phyloP scores from a whole-genome alignment of 352 stramenopile species.

The Phytopythium boreale region DNA sequence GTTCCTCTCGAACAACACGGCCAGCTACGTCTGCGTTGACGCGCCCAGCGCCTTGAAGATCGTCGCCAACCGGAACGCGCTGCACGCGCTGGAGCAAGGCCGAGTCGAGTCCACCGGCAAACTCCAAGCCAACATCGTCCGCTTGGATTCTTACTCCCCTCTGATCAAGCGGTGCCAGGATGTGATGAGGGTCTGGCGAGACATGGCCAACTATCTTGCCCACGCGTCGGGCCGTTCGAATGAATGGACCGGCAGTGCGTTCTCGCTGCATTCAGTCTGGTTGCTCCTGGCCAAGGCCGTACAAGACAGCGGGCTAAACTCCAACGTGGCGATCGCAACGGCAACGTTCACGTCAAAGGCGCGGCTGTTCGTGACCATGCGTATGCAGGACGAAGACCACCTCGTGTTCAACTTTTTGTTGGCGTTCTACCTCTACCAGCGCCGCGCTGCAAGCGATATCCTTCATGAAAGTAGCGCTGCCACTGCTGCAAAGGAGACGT shows the following conservation, averaged over 20 bases:
- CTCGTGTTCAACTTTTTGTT: slow-evolving; percentile 38
- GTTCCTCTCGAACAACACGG: slow-evolving; percentile 45
- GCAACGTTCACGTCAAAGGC: slow-evolving; percentile 11
- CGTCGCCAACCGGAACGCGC: slow-evolving; percentile 50
- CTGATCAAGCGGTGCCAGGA: slow-evolving; percentile 35
- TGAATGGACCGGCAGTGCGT: background rate
- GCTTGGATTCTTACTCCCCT: slow-evolving; percentile 18
- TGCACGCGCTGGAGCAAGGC: slow-evolving; percentile 43
- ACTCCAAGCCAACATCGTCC: slow-evolving; percentile 22
- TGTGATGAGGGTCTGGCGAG: slow-evolving; percentile 28
- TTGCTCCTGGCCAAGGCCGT: slow-evolving; percentile 23
- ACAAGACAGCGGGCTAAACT: slow-evolving; percentile 9
- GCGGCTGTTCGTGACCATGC: slow-evolving; percentile 16
- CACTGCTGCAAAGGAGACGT: background rate
- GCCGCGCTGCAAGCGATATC: slow-evolving; percentile 2
- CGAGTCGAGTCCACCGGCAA: slow-evolving; percentile 37
- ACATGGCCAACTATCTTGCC: slow-evolving; percentile 15
- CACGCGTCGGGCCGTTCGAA: background rate
- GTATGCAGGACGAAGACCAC: slow-evolving; percentile 28
- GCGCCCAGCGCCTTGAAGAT: slow-evolving; percentile 51
- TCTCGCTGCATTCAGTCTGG: slow-evolving; percentile 35
- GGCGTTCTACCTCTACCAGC: slow-evolving; percentile 30
- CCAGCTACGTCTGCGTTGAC: slow-evolving; percentile 38
- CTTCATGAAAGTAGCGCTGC: background rate
- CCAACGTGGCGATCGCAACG: background rate